phyloP scores from a whole-genome alignment of 148 eudicot species.

The Silene latifolia region DNA sequence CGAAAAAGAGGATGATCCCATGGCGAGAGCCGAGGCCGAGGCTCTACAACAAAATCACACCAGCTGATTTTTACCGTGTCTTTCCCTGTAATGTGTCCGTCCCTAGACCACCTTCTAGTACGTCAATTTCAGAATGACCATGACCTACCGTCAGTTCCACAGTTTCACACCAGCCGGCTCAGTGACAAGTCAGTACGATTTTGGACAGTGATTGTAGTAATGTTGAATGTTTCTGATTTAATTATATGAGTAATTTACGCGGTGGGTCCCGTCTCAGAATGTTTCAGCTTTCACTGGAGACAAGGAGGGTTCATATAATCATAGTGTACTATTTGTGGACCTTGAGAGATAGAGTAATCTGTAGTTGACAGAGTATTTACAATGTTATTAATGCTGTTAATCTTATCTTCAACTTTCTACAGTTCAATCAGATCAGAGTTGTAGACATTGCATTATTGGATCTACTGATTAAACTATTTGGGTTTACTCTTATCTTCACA shows the following conservation, averaged over 20 bases:
- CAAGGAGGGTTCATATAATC: background rate
- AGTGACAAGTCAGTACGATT: no score
- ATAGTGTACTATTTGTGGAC: constrained; percentile 3
- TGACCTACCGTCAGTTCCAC: background rate
- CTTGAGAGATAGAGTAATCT: constrained; percentile 14
- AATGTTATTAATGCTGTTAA: constrained; percentile 3
- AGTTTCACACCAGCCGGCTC: no score
- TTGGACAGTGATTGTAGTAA: no score
- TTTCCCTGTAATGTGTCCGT: no score
- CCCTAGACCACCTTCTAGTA: background rate
- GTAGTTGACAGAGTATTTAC: background rate
- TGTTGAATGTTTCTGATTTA: no score
- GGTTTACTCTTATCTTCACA: constrained; percentile 19
- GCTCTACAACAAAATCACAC: constrained; percentile 23
- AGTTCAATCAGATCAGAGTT: no score
- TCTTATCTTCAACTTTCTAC: constrained; percentile 5
- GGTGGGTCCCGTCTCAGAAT: background rate
- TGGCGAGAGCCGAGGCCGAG: constrained; percentile 37
- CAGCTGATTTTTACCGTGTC: background rate
- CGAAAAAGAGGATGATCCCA: constrained; percentile 35
- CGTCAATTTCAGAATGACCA: background rate
- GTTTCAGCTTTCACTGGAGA: constrained; percentile 14
- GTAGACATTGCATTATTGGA: constrained; percentile 21
- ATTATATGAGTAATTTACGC: background rate
- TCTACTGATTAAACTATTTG: constrained; percentile 2